A percentile compares a stretch with the other conserved stretches of the same genome.
These are phyloP conservation scores for Neonectria magnoliae DNA, from an alignment of 2,329 filamentous ascomycete genomes.

Conservation along the genomic window DNA sequence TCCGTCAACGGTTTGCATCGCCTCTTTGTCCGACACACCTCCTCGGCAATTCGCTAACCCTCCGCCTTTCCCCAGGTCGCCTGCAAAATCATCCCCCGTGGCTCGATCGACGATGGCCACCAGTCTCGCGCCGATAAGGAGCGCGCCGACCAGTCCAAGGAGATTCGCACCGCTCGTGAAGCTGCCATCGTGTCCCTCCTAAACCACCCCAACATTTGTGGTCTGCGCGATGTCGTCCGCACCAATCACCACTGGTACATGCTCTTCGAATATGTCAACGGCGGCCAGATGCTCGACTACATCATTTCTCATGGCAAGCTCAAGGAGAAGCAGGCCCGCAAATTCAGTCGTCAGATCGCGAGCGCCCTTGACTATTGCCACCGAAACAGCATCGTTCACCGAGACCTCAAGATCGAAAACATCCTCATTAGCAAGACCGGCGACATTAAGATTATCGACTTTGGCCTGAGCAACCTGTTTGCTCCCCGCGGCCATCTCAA, in stretches of 20 bases:
- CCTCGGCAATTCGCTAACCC: constrained; percentile 28
- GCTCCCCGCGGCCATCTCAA: constrained; percentile 86
- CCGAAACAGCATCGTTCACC: constrained; percentile 96
- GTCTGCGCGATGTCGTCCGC: constrained; percentile 92
- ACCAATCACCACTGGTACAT: constrained; percentile 99
- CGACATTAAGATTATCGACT: constrained; percentile 99
- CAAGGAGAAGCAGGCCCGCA: constrained; percentile 97
- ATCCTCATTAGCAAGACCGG: constrained; percentile 99
- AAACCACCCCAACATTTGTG: constrained; percentile 95
- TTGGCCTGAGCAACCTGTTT: constrained; percentile 96
- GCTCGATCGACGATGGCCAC: constrained; percentile 86
- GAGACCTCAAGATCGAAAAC: constrained; percentile 98
- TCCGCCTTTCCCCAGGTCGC: constrained; percentile 68
- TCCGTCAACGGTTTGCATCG: not conserved
- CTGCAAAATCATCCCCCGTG: constrained; percentile 95
- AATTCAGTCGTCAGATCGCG: constrained; percentile 96
- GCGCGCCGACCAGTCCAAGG: constrained; percentile 93
- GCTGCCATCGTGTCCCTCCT: constrained; percentile 95
- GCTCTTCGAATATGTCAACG: constrained; percentile 99
- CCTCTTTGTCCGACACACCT: constrained; percentile 6
- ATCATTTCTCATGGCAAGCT: constrained; percentile 98
- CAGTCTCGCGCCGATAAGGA: constrained; percentile 78
- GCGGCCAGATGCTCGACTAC: constrained; percentile 99
- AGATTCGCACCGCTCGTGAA: constrained; percentile 92
- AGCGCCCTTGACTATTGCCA: constrained; percentile 98